These are phyloP conservation scores for Talaromyces sp. DNA, from an alignment of 2,329 filamentous ascomycete genomes.

Conservation along the genomic window DNA sequence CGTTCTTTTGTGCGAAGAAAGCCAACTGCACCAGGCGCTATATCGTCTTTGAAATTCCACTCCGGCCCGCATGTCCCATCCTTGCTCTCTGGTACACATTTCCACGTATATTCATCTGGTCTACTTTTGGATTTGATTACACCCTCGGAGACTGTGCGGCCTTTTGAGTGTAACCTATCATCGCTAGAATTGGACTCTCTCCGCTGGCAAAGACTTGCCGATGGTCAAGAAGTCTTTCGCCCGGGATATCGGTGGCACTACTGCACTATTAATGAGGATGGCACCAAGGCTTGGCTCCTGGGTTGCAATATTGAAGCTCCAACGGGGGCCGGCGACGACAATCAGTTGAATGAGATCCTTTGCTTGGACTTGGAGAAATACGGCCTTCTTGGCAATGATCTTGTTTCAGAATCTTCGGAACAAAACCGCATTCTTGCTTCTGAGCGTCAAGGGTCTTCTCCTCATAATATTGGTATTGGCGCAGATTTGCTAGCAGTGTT, in stretches of 20 bases:
- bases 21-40: conserved; percentile 70
- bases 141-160: conserved; percentile 78
- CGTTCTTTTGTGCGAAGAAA: conserved; percentile 47
- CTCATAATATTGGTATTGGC: conserved; percentile 62
- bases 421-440: conserved; percentile 46
- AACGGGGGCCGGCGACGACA: conserved; percentile 68
- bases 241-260: conserved; percentile 96
- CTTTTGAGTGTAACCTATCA: conserved; percentile 84
- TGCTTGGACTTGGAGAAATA: conserved; percentile 89
- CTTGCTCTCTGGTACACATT: conserved; percentile 87
- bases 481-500: conserved; percentile 82
- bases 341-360: conserved; percentile 91
- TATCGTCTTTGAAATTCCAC: conserved; percentile 85
- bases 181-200: conserved; percentile 80
- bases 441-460: conserved; percentile 45
- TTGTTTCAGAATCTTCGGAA: conserved; percentile 51
- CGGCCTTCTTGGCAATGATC: conserved; percentile 78
- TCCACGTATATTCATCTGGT: conserved; percentile 90
- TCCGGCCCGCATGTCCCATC: conserved; percentile 81
- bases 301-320: conserved; percentile 71
- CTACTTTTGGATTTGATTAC: conserved; percentile 92
- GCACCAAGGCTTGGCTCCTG: conserved; percentile 94
- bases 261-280: conserved; percentile 90
- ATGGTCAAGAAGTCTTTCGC: conserved; percentile 89
- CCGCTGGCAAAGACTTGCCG: conserved; percentile 91